Percentiles rank a stretch among this genome's conserved stretches.
These are phyloP conservation scores for Zasmidium cellare DNA, from an alignment of 2,329 filamentous ascomycete genomes.

Conservation along the genomic window DNA sequence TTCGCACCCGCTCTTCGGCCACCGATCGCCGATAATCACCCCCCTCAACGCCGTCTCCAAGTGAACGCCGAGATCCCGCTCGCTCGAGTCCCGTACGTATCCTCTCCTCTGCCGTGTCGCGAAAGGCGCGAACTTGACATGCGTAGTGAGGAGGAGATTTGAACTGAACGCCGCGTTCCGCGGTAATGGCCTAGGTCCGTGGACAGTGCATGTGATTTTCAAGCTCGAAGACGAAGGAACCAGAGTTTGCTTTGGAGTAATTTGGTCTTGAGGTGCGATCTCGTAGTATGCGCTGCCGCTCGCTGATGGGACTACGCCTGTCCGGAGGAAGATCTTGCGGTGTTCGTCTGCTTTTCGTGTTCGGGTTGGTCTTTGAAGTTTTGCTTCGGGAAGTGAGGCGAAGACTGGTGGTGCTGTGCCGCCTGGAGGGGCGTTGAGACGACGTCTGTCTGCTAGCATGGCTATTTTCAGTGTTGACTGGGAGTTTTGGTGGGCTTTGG, in stretches of 20 bases:
- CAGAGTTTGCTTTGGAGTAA: constrained; percentile 43
- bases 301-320: constrained; percentile 87
- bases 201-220: constrained; percentile 90
- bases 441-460: constrained; percentile 72
- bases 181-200: constrained; percentile 87
- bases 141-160: constrained; percentile 85
- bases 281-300: constrained; percentile 89
- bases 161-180: constrained; percentile 89
- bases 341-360: constrained; percentile 68
- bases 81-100: constrained; percentile 80
- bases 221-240: constrained; percentile 65
- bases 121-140: constrained; percentile 96
- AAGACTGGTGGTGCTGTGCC: constrained; percentile 75
- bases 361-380: constrained; percentile 53
- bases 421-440: constrained; percentile 83
- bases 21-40: constrained; percentile 87
- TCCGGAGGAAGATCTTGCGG: constrained; percentile 88
- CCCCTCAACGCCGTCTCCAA: constrained; percentile 87
- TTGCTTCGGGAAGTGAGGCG: constrained; percentile 50
- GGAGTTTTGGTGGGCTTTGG: not conserved
- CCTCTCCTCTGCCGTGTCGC: constrained; percentile 79
- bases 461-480: constrained; percentile 4
- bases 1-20: constrained; percentile 98
- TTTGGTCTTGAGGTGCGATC: constrained; percentile 45
- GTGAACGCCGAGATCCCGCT: constrained; percentile 87